phyloP scores from a whole-genome alignment of 805 yeast genomes.

The Metschnikowia peoriensis region DNA sequence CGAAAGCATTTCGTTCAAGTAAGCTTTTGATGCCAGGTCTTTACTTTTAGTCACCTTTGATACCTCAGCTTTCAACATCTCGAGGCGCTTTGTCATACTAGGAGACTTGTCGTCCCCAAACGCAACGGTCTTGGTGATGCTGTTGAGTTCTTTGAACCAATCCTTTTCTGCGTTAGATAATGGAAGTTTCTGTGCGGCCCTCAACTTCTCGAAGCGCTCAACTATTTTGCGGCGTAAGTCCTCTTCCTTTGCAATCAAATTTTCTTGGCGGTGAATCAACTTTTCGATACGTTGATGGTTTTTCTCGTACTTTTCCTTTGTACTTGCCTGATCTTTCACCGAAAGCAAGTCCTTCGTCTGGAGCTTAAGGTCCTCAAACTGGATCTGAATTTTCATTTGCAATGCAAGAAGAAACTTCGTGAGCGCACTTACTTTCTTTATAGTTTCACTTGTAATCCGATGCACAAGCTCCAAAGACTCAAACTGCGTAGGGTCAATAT shows the following conservation, averaged over 20 bases:
- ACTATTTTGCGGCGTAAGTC: slow-evolving; percentile 23
- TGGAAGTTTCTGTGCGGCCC: slow-evolving; percentile 25
- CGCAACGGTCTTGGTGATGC: slow-evolving; percentile 17
- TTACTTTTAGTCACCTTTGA: neutral
- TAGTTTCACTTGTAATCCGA: slow-evolving; percentile 4
- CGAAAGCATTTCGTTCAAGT: slow-evolving; percentile 7
- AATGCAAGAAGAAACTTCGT: slow-evolving; percentile 16
- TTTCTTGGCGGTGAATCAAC: slow-evolving; percentile 21
- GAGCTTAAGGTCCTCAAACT: slow-evolving; percentile 24
- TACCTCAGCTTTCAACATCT: slow-evolving; percentile 10
- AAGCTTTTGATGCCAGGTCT: slow-evolving; percentile 1
- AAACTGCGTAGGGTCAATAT: slow-evolving; percentile 2
- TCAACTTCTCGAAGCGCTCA: slow-evolving; percentile 23
- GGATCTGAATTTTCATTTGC: slow-evolving; percentile 14
- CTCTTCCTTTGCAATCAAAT: slow-evolving; percentile 21
- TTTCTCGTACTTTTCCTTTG: slow-evolving; percentile 7
- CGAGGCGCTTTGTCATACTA: slow-evolving; percentile 11
- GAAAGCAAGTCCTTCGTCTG: slow-evolving; percentile 17
- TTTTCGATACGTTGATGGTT: slow-evolving; percentile 15
- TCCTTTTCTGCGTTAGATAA: slow-evolving; percentile 32
- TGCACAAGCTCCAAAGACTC: slow-evolving; percentile 9
- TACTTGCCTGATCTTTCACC: slow-evolving; percentile 2
- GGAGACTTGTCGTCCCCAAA: slow-evolving; percentile 7
- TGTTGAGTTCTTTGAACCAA: slow-evolving; percentile 40
- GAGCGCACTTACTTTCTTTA: slow-evolving; percentile 6